A percentile compares a stretch with the other conserved stretches of the same genome.
phyloP scores from a whole-genome alignment of 139 green algal genomes.

The Micromonas pusilla region DNA sequence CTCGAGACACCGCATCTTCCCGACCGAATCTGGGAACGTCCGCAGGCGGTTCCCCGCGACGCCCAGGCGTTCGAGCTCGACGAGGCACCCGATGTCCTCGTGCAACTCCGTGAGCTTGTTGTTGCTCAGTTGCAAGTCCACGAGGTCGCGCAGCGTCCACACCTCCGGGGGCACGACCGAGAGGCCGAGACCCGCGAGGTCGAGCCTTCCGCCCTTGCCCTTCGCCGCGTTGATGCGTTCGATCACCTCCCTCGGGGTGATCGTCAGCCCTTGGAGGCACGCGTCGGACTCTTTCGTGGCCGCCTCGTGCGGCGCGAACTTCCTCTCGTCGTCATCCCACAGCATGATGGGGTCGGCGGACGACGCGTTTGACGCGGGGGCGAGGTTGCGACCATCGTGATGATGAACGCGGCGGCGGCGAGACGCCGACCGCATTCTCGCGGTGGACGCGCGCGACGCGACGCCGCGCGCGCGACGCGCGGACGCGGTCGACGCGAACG shows the following conservation, averaged over 20 bases:
- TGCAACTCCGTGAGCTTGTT: constrained; percentile 5
- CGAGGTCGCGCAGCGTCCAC: not conserved
- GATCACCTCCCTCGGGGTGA: not conserved
- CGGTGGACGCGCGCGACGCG: too few species aligned
- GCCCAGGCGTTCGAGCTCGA: constrained; percentile 11
- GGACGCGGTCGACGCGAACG: too few species aligned
- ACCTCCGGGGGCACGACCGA: not conserved
- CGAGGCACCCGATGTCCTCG: not conserved
- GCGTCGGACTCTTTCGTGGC: not conserved
- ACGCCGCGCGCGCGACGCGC: too few species aligned
- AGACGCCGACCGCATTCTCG: too few species aligned
- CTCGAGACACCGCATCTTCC: not conserved
- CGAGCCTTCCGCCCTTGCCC: not conserved
- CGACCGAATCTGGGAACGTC: constrained; percentile 10
- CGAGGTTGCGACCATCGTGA: too few species aligned
- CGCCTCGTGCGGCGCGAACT: not conserved
- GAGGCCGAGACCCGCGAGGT: constrained; percentile 6
- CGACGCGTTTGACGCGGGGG: too few species aligned
- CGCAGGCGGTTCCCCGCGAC: constrained; percentile 19
- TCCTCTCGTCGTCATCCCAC: not conserved
- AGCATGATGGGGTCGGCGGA: not conserved
- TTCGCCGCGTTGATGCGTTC: not conserved
- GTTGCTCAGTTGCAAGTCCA: constrained; percentile 12
- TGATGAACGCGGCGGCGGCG: too few species aligned
- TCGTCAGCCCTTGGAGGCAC: not conserved